Base-by-base conservation (phyloP, 805 yeast species). In the Wickerhamiella alocasiicola region DNA sequence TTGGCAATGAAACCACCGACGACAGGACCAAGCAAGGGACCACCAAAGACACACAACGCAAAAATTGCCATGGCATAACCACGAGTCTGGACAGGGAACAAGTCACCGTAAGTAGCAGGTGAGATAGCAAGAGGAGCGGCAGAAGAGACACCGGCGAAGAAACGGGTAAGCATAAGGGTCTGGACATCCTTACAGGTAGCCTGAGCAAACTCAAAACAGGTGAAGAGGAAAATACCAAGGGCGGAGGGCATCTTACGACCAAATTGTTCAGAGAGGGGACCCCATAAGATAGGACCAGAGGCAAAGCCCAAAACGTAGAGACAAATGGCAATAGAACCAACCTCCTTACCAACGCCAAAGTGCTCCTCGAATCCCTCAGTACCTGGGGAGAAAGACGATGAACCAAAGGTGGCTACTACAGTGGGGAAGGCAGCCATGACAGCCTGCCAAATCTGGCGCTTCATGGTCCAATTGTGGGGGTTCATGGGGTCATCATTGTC, bases 1-100 rank as follows among this genome's bases (percentile, higher is more conserved):
- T 84, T 79, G 49, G 93, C 94, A 44, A 79, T 61, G 54, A 76
- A 71, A 41, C 94, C 88, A 28, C 76, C 76, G 57, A 81, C 71
- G 43, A 85, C 75, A 13, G 95, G 95, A 1, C 88, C 91, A 30
- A 79, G 44, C 64, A 82, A 68, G 16, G 95, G 95, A 44, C 93
- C 91, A 78, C 55, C 80, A 28, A 82, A 50, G 93, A 60, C 74
- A 56, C 70, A 67, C 49, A 55, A 63, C 45, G 71, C 63, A 46
- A 68, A 77, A 47, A 56, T 61, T n/a, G 56, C 72, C 43, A 66
- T 64, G 31, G 77, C 76, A 41, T 59, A 56, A 23, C 79, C 82
- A 52, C 82, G 63, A 9, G 57, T 54, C 23, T 62, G 56, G 2
- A 75, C 71, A 9, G 56, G 50, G 58, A 66, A 76, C 31, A 74